A percentile compares a stretch with the other conserved stretches of the same genome.
Evolutionary conservation across 345 rosid genomes (phyloP).

Genomic region (Firmiana major): DNA sequence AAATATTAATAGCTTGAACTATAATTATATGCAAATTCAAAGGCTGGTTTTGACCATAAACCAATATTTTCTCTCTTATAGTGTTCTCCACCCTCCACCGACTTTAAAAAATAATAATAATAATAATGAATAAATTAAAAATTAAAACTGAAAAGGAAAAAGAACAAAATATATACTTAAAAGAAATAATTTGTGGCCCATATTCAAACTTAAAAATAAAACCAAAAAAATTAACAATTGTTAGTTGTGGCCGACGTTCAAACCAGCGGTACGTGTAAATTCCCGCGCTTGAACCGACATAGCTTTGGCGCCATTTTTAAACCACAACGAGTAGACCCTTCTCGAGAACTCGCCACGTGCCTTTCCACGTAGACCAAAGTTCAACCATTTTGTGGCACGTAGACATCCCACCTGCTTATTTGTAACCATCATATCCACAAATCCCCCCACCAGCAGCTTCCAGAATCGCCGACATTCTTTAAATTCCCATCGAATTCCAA

Average conservation of each 20-base stretch:
- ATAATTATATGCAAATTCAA: no score
- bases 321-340: neutral
- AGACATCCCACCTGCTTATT: neutral
- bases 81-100: no score
- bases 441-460: neutral
- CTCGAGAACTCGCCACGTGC: slow-evolving; percentile 12
- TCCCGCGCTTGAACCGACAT: slow-evolving; percentile 4
- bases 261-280: neutral
- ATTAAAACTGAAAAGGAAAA: neutral
- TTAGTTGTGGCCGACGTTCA: neutral
- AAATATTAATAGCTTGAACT: no score
- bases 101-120: neutral
- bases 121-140: neutral
- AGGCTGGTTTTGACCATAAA: no score
- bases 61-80: no score
- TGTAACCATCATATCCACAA: slow-evolving; percentile 2
- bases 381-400: slow-evolving; percentile 8
- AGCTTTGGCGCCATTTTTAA: slow-evolving; percentile 4
- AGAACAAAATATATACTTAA: neutral
- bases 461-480: neutral
- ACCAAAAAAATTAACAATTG: neutral
- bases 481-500: neutral
- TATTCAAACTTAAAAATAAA: neutral
- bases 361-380: slow-evolving; percentile 5
- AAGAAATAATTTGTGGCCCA: neutral